Evolutionary conservation across 768 basidiomycete genomes (phyloP), one percentile per base, ranked within the genome.

Genomic region (Steccherinum ochraceum): DNA sequence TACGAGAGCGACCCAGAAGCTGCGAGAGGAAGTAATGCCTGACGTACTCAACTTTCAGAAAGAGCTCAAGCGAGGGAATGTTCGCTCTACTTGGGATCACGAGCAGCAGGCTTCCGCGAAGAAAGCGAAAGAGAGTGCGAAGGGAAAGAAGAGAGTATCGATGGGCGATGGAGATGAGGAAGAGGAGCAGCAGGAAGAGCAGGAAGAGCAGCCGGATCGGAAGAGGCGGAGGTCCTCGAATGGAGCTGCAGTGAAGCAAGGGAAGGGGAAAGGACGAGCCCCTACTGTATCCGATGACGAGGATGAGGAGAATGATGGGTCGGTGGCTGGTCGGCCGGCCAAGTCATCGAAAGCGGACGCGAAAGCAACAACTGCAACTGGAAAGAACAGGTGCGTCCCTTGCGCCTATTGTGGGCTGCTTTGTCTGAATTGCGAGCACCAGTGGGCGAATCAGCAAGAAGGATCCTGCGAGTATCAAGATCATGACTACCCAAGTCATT

Each of bases 41-140:
- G 90, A 93, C 56, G 72, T 89, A 2, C 56, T 83, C 39, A 77
- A 72, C 51, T 92, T 75, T 59, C 79, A 90, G 62, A 77, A 77
- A 57, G 83, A 92, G 68, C 72, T 78, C 71, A 78, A 77, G 56
- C 56, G 57, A 2, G 67, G 67, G 18, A 45, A 55, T 18, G 64
- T 71, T 27, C 61, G 61, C 26, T 53, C 48, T 2, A 59, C 46
- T 19, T 53, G 61, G 51, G 59, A 67, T 19, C 52, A 53, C 24
- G 59, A 64, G 18, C 16, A 30, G 18, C 35, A 55, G 24, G 21
- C 49, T 40, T 30, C 52, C 18, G 56, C 64, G 52, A 57, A 51
- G n/a, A 60, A 56, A 47, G 55, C 48, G 48, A 46, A 50, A 30
- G 52, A 56, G 13, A 44, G 19, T 18, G 48, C 41, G 18, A 57